Percentiles rank a stretch among this genome's conserved stretches.
These are phyloP conservation scores for Basipetospora chlamydospora DNA, from an alignment of 2,329 filamentous ascomycete species.

Conservation along the genomic window DNA sequence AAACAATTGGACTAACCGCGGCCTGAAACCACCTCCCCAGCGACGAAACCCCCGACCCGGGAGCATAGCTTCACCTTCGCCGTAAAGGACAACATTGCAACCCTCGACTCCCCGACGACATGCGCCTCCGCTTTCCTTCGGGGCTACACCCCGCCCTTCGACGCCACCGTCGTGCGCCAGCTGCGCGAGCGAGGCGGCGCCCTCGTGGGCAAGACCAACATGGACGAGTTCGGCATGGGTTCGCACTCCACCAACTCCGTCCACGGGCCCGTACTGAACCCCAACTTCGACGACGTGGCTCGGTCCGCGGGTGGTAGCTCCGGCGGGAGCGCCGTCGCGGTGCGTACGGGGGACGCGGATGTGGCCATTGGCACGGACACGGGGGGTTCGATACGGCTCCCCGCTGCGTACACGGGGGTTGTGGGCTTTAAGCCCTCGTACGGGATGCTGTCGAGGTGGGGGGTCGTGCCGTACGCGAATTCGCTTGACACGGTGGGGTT, in stretches of 20 bases:
- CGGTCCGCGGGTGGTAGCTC: slow-evolving; percentile 78
- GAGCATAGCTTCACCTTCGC: slow-evolving; percentile 32
- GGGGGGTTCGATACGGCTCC: slow-evolving; percentile 74
- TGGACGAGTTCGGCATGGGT: slow-evolving; percentile 96
- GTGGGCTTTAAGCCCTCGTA: slow-evolving; percentile 89
- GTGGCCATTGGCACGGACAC: slow-evolving; percentile 83
- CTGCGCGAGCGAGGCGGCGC: slow-evolving; percentile 48
- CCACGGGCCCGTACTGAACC: slow-evolving; percentile 49
- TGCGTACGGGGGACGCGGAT: slow-evolving; percentile 44
- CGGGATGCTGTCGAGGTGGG: slow-evolving; percentile 70
- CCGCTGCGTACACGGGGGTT: slow-evolving; percentile 71
- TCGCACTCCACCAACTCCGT: slow-evolving; percentile 63
- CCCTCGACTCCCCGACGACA: slow-evolving; percentile 53
- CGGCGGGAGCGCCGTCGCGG: slow-evolving; percentile 80
- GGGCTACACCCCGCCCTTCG: slow-evolving; percentile 60
- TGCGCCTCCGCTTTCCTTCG: slow-evolving; percentile 65
- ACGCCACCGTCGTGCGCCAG: slow-evolving; percentile 64
- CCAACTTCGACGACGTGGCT: slow-evolving; percentile 18
- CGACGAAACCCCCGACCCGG: neutral
- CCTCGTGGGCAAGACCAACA: slow-evolving; percentile 69
- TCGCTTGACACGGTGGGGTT: slow-evolving; percentile 84
- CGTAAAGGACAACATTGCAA: slow-evolving; percentile 68
- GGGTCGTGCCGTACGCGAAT: slow-evolving; percentile 84
- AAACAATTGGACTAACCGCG: too few relatives aligned
- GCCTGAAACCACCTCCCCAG: neutral